Evolutionary conservation across 1,139 yeast genomes (phyloP), one percentile per base, ranked within the genome.

Genomic region (Candida glucosophila): DNA sequence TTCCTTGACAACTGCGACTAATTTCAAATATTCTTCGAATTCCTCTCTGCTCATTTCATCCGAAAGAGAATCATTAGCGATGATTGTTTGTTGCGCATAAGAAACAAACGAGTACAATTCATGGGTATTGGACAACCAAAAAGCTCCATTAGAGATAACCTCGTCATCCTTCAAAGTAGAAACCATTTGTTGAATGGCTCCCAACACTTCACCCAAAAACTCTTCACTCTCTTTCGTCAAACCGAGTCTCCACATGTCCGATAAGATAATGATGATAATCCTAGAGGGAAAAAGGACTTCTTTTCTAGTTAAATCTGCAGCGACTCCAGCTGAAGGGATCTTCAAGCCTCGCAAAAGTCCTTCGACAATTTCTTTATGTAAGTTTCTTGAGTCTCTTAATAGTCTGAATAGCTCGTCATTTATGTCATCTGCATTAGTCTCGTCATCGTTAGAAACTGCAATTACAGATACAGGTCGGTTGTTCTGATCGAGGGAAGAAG

Each of bases 231-330:
- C 95, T 41, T 81, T 78, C 19, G 95, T 86, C 43, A 86, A 70
- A 2, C 98, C 97, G 31, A 88, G 67, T 55, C 97, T 74, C 99
- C 99, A 90, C 98, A 90, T 86, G 53, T 92, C 98, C 43, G 94
- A 79, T 35, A 90, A 68, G 22, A 90, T 80, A 37, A 92, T 80
- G 41, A 90, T 88, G 43, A 90, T 78, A 35, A 90, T 83, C 61
- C 96, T 78, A 2, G 97, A 93, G 22, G 98, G 99, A 76, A 86
- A 90, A 29, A 90, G 67, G 19, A 90, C 94, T 52, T 92, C 98
- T 51, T 88, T 85, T 45, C 86, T 71, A 10, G 92, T 77, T 38
- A 85, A 67, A 47, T 80, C 86, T 23, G 83, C 77, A 27, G 86
- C 83, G 39, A 82, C 82, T 31, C 88, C 77, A 15, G 93, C 83